Percentiles rank a stretch among this genome's conserved stretches.
Conservation (phyloP, 2,329 filamentous ascomycete genomes). For the Phaeoacremonium minimum region DNA sequence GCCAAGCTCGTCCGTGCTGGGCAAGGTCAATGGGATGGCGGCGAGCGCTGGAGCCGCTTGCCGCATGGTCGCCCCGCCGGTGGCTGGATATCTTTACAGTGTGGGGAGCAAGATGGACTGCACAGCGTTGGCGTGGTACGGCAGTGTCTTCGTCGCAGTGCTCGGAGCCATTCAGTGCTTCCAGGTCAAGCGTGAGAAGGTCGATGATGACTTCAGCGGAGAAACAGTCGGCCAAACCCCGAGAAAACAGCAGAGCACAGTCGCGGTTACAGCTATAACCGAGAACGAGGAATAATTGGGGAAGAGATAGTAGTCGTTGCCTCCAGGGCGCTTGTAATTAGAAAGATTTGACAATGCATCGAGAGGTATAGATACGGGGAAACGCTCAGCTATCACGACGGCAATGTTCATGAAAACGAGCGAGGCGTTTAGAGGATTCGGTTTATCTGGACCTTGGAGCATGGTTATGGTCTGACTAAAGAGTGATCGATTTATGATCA, state of each 20-base stretch:
- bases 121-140: constrained; percentile 61
- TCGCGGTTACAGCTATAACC: constrained; percentile 3
- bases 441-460: too few relatives aligned
- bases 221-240: too few relatives aligned
- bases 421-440: too few relatives aligned
- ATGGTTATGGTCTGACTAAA: too few relatives aligned
- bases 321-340: too few relatives aligned
- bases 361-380: too few relatives aligned
- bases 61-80: constrained; percentile 62
- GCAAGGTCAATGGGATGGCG: constrained; percentile 62
- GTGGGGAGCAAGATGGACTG: constrained; percentile 55
- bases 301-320: too few relatives aligned
- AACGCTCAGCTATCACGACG: too few relatives aligned
- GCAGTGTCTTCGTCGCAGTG: constrained; percentile 51
- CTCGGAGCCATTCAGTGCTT: constrained; percentile 59
- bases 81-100: constrained; percentile 60
- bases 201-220: constrained; percentile 3
- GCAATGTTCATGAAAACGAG: too few relatives aligned
- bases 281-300: constrained; percentile 3
- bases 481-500: too few relatives aligned
- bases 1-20: constrained; percentile 49
- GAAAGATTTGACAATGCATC: too few relatives aligned
- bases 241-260: constrained; percentile 2
- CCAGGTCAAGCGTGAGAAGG: constrained; percentile 32
- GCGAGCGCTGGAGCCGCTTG: constrained; percentile 63